phyloP scores from a whole-genome alignment of 2,329 filamentous ascomycete genomes.

The Fusarium paranaense region DNA sequence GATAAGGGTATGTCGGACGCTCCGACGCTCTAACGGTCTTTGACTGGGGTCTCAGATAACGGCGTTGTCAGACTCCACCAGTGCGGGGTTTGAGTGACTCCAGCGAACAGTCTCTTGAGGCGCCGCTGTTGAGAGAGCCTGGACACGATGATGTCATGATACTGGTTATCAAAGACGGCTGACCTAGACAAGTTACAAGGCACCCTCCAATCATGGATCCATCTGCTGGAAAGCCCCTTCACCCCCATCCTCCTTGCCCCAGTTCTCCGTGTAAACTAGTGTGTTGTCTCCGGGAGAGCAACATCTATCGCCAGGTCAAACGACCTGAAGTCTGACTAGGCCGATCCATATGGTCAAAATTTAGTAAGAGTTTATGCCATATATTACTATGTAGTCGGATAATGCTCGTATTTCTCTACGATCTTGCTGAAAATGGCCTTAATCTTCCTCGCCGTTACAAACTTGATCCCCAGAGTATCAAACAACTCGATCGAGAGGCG shows the following conservation, averaged over 20 bases:
- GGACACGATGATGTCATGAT: not conserved
- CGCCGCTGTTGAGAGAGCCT: not conserved
- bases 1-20: not conserved
- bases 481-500: conserved; percentile 48
- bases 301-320: not conserved
- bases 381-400: not conserved
- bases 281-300: not conserved
- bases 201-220: not conserved
- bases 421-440: not conserved
- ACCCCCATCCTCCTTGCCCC: not conserved
- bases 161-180: not conserved
- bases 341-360: not conserved
- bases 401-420: not conserved
- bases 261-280: not conserved
- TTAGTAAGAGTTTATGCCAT: not conserved
- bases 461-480: conserved; percentile 47
- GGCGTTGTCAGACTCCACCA: not conserved
- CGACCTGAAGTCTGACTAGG: not conserved
- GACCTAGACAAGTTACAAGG: not conserved
- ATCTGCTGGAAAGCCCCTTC: not conserved
- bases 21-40: not conserved
- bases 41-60: not conserved
- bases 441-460: conserved; percentile 46
- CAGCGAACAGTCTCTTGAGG: not conserved
- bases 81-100: not conserved